Conservation (phyloP, 2,329 filamentous ascomycete species). For the Leptodontidium sp. region DNA sequence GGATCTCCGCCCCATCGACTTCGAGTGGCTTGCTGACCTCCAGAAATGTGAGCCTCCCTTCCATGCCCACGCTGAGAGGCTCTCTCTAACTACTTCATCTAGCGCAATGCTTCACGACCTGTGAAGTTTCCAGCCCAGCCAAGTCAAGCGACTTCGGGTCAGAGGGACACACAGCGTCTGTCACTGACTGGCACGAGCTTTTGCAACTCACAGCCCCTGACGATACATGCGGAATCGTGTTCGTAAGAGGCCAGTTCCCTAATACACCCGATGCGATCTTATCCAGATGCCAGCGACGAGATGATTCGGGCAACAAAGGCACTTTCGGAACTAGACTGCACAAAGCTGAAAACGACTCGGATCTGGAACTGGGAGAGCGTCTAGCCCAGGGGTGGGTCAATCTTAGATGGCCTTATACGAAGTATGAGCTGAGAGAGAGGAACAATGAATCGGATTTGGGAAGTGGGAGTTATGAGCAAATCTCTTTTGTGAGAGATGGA, state of each 20-base stretch:
- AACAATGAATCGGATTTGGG: conserved; percentile 17
- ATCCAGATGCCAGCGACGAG: conserved; percentile 33
- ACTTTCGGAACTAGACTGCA: conserved; percentile 32
- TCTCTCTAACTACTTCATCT: conserved; percentile 1
- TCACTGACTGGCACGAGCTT: conserved; percentile 38
- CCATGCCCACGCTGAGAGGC: too few relatives aligned
- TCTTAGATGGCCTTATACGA: conserved; percentile 37
- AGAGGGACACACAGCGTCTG: conserved; percentile 35
- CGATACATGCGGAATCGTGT: conserved; percentile 33
- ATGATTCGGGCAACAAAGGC: conserved; percentile 33
- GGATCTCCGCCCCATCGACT: conserved; percentile 20
- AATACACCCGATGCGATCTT: conserved; percentile 35
- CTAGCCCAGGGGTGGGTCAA: conserved; percentile 35
- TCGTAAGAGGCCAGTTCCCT: conserved; percentile 33
- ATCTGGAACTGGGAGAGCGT: conserved; percentile 32
- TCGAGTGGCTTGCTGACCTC: conserved; percentile 31
- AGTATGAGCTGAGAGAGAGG: conserved; percentile 31
- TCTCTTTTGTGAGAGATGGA: conserved; percentile 35
- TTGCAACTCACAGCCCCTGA: conserved; percentile 38
- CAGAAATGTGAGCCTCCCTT: conserved; percentile 26
- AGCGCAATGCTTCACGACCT: conserved; percentile 36
- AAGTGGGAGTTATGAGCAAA: conserved; percentile 31
- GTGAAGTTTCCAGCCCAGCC: conserved; percentile 28
- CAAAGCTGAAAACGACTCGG: conserved; percentile 19
- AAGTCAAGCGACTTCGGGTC: conserved; percentile 36